These are phyloP conservation scores for Alloteropsis angusta DNA, from an alignment of 202 grass and related monocot species.

Conservation along the genomic window DNA sequence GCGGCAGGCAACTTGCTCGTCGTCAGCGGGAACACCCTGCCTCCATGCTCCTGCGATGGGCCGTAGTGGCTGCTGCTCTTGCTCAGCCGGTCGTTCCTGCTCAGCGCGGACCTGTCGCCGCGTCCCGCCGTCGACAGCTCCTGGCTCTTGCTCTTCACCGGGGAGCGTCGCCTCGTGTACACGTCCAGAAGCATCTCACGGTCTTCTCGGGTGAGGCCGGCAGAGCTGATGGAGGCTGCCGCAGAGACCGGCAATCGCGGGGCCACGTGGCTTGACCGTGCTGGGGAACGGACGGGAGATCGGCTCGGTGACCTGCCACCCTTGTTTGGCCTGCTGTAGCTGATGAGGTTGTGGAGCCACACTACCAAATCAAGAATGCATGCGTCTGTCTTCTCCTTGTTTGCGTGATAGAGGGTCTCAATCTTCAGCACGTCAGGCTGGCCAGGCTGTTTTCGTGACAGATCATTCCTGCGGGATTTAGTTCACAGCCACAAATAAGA, in stretches of 20 bases:
- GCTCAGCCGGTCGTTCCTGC: constrained; percentile 59
- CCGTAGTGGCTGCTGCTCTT: constrained; percentile 48
- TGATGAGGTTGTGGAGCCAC: constrained; percentile 68
- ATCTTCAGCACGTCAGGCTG: constrained; percentile 36
- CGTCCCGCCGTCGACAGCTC: constrained; percentile 21
- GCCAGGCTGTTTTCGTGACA: not conserved
- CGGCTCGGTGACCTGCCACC: constrained; percentile 56
- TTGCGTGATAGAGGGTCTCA: constrained; percentile 64
- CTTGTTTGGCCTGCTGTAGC: constrained; percentile 37
- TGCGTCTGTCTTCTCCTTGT: constrained; percentile 48
- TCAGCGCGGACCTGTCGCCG: constrained; percentile 10
- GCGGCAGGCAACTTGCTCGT: not conserved
- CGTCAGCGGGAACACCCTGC: constrained; percentile 7
- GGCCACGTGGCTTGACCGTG: not conserved
- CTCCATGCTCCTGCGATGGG: not conserved
- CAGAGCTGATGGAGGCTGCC: not conserved
- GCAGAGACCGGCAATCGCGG: not conserved
- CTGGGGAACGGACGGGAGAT: constrained; percentile 49
- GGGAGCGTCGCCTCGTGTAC: constrained; percentile 20
- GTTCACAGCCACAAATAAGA: not conserved
- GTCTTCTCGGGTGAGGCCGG: constrained; percentile 38
- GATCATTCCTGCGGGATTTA: constrained; percentile 29
- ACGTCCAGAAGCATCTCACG: constrained; percentile 49
- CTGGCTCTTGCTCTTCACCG: constrained; percentile 59
- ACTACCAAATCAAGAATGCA: constrained; percentile 67